A percentile compares a stretch with the other conserved stretches of the same genome.
phyloP scores from a whole-genome alignment of 2,329 filamentous ascomycete species.

The Arthrobotrys musiformis region DNA sequence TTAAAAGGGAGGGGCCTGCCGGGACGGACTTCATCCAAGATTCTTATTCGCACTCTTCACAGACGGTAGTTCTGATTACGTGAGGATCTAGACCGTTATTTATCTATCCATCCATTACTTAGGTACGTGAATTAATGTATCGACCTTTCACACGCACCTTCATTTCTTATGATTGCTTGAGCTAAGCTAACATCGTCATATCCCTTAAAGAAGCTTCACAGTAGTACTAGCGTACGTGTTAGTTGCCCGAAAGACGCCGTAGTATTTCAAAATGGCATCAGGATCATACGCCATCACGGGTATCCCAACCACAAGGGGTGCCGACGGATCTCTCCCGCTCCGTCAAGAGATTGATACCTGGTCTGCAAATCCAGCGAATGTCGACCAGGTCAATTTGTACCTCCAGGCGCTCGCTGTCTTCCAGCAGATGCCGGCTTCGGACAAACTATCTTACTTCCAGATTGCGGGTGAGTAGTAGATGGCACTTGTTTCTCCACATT shows the following conservation, averaged over 20 bases:
- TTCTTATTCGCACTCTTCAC: background rate
- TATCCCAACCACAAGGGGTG: conserved; percentile 12
- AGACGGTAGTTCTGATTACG: background rate
- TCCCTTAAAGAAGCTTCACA: background rate
- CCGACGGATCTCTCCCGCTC: conserved; percentile 24
- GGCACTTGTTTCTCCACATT: background rate
- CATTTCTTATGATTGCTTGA: background rate
- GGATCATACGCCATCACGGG: conserved; percentile 45
- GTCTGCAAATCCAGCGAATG: conserved; percentile 45
- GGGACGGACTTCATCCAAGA: background rate
- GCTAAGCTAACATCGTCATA: background rate
- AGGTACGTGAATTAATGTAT: background rate
- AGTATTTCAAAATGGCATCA: conserved; percentile 21
- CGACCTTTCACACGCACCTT: background rate
- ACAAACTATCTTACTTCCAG: conserved; percentile 79
- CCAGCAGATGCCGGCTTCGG: conserved; percentile 73
- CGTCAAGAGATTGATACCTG: conserved; percentile 52
- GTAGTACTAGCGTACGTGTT: background rate
- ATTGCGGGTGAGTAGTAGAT: conserved; percentile 73
- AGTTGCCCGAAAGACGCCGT: background rate
- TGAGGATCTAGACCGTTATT: background rate
- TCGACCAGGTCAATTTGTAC: conserved; percentile 70
- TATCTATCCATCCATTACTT: background rate
- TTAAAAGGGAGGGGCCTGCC: background rate
- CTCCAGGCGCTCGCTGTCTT: conserved; percentile 79